A percentile compares a stretch with the other conserved stretches of the same genome.
These are phyloP conservation scores for Fusarium sp. DNA, from an alignment of 2,329 filamentous ascomycete genomes.

Conservation along the genomic window DNA sequence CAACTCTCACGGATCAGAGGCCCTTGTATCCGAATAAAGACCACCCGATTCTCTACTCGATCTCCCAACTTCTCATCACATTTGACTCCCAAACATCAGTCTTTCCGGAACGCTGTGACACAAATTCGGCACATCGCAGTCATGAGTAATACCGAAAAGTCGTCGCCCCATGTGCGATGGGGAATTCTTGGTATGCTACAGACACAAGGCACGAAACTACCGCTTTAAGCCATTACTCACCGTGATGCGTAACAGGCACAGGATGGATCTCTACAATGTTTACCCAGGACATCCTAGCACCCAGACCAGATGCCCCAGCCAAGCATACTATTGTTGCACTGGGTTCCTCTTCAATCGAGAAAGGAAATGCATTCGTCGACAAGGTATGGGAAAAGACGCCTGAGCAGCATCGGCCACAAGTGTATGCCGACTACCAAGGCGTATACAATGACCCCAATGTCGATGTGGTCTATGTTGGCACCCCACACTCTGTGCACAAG, in stretches of 20 bases:
- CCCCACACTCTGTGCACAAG: slow-evolving; percentile 61
- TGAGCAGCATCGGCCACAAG: slow-evolving; percentile 1
- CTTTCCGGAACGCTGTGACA: not conserved
- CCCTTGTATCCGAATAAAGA: not conserved
- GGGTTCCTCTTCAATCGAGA: slow-evolving; percentile 2
- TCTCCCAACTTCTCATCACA: not conserved
- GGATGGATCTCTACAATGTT: slow-evolving; percentile 39
- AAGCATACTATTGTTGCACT: slow-evolving; percentile 19
- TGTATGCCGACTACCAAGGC: slow-evolving; percentile 49
- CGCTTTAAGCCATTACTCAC: not conserved
- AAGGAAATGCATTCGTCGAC: slow-evolving; percentile 10
- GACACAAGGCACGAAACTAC: not conserved
- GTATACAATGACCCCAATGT: slow-evolving; percentile 59
- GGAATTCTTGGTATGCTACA: slow-evolving; percentile 11
- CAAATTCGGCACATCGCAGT: slow-evolving; percentile 21
- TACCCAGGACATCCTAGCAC: slow-evolving; percentile 7
- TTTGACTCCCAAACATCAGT: not conserved
- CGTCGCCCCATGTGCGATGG: slow-evolving; percentile 21
- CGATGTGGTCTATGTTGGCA: slow-evolving; percentile 63
- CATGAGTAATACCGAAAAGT: slow-evolving; percentile 3
- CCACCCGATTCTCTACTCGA: not conserved
- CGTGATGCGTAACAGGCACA: slow-evolving; percentile 5
- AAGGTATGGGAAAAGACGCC: slow-evolving; percentile 21
- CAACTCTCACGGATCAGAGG: not conserved
- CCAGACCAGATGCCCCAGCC: slow-evolving; percentile 17